Percentiles rank a stretch among this genome's conserved stretches.
Evolutionary conservation across 768 basidiomycete species (phyloP).

Genomic region (Exsudoporus frostii): DNA sequence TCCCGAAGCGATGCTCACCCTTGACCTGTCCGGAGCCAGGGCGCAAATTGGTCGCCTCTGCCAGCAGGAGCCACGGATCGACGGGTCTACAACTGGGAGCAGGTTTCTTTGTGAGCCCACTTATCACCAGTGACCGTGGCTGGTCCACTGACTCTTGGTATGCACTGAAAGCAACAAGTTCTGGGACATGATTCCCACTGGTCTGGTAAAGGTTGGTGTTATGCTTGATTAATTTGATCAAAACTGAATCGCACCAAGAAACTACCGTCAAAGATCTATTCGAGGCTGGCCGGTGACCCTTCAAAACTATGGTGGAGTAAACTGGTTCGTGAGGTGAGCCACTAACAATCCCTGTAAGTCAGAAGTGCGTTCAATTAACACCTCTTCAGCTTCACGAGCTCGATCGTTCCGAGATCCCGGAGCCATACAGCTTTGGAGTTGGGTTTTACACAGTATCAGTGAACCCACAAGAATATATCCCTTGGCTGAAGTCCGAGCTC

Average conservation of each 20-base stretch:
- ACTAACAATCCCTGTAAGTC: neutral
- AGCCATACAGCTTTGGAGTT: constrained; percentile 35
- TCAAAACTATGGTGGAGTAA: constrained; percentile 38
- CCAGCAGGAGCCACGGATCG: constrained; percentile 35
- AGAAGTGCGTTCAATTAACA: neutral
- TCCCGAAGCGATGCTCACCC: neutral
- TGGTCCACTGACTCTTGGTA: constrained; percentile 2
- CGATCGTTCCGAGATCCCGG: constrained; percentile 34
- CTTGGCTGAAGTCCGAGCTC: constrained; percentile 44
- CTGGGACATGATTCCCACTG: constrained; percentile 46
- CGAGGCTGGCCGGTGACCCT: constrained; percentile 10
- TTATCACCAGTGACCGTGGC: neutral
- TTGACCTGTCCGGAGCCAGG: constrained; percentile 25
- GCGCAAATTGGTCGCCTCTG: constrained; percentile 47
- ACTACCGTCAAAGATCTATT: constrained; percentile 38
- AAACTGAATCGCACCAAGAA: constrained; percentile 26
- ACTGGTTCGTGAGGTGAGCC: constrained; percentile 39
- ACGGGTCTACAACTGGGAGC: constrained; percentile 38
- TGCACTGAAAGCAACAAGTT: constrained; percentile 39
- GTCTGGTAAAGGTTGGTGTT: constrained; percentile 37
- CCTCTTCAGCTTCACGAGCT: constrained; percentile 33
- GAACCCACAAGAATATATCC: constrained; percentile 49
- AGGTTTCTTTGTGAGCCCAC: constrained; percentile 38
- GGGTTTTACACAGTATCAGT: constrained; percentile 46
- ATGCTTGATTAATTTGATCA: neutral